Conservation (phyloP, 768 basidiomycete species). For the Favolaschia claudopus region DNA sequence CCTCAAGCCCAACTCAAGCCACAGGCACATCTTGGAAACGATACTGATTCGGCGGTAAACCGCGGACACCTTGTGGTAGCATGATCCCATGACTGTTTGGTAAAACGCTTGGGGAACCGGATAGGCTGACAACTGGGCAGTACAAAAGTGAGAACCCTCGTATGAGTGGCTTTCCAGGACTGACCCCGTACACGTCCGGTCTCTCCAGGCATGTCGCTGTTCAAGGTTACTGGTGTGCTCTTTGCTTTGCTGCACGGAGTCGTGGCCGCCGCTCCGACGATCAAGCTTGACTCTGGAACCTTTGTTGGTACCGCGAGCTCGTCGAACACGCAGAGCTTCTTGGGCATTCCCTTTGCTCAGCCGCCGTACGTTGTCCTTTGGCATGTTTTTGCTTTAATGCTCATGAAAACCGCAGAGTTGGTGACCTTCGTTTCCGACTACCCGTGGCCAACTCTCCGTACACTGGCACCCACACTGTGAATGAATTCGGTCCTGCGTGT, state of each 20-base stretch:
- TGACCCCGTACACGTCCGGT: slow-evolving; percentile 11
- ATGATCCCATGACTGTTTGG: no score
- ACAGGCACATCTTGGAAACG: no score
- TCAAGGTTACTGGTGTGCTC: not conserved
- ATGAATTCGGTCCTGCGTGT: slow-evolving; percentile 53
- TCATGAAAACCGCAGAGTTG: slow-evolving; percentile 13
- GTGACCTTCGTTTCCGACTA: slow-evolving; percentile 44
- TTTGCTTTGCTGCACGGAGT: not conserved
- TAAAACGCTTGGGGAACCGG: no score
- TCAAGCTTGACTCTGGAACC: slow-evolving; percentile 40
- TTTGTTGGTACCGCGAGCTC: slow-evolving; percentile 36
- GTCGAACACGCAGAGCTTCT: slow-evolving; percentile 36
- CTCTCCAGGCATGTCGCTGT: slow-evolving; percentile 5
- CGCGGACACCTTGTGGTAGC: no score
- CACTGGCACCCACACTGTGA: slow-evolving; percentile 45
- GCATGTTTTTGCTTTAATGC: not conserved
- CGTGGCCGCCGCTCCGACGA: slow-evolving; percentile 25
- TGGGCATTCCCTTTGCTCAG: slow-evolving; percentile 48
- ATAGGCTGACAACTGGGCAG: no score
- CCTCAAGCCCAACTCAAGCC: no score
- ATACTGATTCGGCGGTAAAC: no score
- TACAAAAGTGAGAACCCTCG: no score
- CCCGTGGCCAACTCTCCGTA: slow-evolving; percentile 49
- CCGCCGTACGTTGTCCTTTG: slow-evolving; percentile 39
- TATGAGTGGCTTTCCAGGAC: no score